Base-by-base conservation (phyloP, 208 protist species). In the Leishmania mexicana region DNA sequence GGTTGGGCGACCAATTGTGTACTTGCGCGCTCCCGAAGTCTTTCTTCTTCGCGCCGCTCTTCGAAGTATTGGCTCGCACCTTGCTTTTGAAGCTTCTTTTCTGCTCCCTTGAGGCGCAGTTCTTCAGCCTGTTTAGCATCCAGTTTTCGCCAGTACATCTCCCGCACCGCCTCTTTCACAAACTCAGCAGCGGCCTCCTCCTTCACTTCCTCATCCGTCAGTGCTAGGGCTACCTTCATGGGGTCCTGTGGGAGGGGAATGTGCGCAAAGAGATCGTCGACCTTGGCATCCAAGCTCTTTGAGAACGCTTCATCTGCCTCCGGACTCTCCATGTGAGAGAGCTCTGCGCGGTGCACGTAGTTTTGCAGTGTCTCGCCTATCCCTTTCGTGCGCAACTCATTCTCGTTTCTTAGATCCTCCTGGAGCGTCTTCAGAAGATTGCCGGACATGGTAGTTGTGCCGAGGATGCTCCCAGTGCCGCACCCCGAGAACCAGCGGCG, bases 241-340 rank as follows among this genome's bases (percentile, higher is more conserved):
- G 95, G 95, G 73, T 98, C 92, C 31, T 81, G 82, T 0, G 95
- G 95, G 42, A 94, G 71, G 0, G 95, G 93, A 10, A 98, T 90
- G 35, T 81, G 80, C 4, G 89, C 74, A 82, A 98, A 98, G 45
- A 96, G 87, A 82, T 92, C 86, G 31, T 96, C 90, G 2, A 95
- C 83, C 64, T 89, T 88, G 1, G 57, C 62, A 17, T 87, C 81
- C 17, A 96, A 76, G 38, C 87, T 86, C 53, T 86, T 85, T 15
- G 87, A 19, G 73, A 94, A 93, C 40, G 85, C 81, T 7, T 82
- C 85, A 78, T 98, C 95, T 7, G 87, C 88, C 78, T 96, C 91
- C 0, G 95, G 93, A 84, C 93, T 95, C 71, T 98, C 93, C 85
- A 98, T 92, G 81, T 98, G 95, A 53, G 90, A 89, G 62, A 97